Conservation (phyloP, 495 filamentous ascomycete genomes). For the Aspergillus wentii region DNA sequence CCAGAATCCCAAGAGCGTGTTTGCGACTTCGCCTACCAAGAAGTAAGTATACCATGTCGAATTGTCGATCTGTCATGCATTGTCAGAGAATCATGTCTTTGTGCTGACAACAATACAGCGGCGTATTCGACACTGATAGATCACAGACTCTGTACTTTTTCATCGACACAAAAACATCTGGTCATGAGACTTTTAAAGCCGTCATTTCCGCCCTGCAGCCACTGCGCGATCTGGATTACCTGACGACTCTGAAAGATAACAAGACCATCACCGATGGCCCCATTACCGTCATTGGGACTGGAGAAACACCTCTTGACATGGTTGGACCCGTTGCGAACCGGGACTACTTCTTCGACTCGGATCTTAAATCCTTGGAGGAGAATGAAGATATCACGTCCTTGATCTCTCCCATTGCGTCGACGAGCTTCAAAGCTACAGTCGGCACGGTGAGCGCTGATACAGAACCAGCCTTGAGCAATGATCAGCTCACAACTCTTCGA, state of each 20-base stretch:
- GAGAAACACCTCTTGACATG: constrained; percentile 67
- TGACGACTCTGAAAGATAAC: constrained; percentile 52
- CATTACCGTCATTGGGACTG: constrained; percentile 76
- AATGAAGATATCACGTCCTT: constrained; percentile 38
- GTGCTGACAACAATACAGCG: constrained; percentile 17
- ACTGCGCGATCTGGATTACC: constrained; percentile 55
- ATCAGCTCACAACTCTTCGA: constrained; percentile 54
- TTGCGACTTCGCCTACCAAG: constrained; percentile 31
- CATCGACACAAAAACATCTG: constrained; percentile 65
- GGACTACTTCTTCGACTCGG: constrained; percentile 61
- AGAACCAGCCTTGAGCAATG: constrained; percentile 29
- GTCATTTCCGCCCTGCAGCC: constrained; percentile 61
- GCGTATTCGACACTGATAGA: constrained; percentile 45
- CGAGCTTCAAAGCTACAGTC: constrained; percentile 35
- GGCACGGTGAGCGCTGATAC: constrained; percentile 30
- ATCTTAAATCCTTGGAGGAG: constrained; percentile 41
- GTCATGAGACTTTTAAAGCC: constrained; percentile 44
- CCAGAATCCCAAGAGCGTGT: constrained; percentile 39
- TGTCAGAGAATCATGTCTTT: background rate
- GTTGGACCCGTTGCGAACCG: constrained; percentile 45
- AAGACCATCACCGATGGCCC: constrained; percentile 44
- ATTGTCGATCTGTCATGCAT: background rate
- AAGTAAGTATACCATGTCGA: constrained; percentile 27
- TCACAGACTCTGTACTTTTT: constrained; percentile 63
- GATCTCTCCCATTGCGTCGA: constrained; percentile 50